Base-by-base conservation (phyloP, 169 alveolate species). In the Plasmodium fragile region DNA sequence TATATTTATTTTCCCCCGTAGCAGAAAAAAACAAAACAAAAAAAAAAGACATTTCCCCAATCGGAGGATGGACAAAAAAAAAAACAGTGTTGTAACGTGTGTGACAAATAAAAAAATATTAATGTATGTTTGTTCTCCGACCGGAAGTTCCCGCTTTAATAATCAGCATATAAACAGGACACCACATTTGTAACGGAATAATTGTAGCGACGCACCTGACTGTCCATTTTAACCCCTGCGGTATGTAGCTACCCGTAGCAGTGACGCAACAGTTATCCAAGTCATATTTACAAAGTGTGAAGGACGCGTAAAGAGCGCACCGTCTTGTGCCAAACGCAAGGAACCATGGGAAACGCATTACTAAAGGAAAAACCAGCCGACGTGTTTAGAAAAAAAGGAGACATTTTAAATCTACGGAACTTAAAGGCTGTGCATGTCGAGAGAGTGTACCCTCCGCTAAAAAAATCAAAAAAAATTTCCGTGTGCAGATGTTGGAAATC, bases 401-500 rank as follows among this genome's bases (percentile, higher is more conserved):
- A 84, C 41, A 84, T 84, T 30, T 84, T 84, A 73, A 84, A 84
- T 30, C n/a, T 16, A 16, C 78, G 69, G 70, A 92, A 79, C 55
- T 79, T 83, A 7, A 83, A 83, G 32, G 92, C 93, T 34, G 94
- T 93, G n/a, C 96, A 93, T 81, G 59, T 79, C n/a, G 96, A 85
- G 73, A 81, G 83, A 4, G n/a, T 93, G 32, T 87, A 85, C 69
- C 94, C 94, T 65, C 82, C 96, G 28, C 52, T 39, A 78, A 85
- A 93, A 75, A 91, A 81, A 25, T 72, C 92, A 28, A 92, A 89
- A 18, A 95, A 96, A 75, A 84, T 95, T 28, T 95, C 98, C 3
- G 83, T 96, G 6, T 96, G 98, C 94, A 92, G 98, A 45, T 96
- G 98, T 79, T 96, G 98, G 98, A 82, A 96, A 81, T 95, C 97